Base-by-base conservation (phyloP, 2,329 filamentous ascomycete species). In the Beauveria sp. region DNA sequence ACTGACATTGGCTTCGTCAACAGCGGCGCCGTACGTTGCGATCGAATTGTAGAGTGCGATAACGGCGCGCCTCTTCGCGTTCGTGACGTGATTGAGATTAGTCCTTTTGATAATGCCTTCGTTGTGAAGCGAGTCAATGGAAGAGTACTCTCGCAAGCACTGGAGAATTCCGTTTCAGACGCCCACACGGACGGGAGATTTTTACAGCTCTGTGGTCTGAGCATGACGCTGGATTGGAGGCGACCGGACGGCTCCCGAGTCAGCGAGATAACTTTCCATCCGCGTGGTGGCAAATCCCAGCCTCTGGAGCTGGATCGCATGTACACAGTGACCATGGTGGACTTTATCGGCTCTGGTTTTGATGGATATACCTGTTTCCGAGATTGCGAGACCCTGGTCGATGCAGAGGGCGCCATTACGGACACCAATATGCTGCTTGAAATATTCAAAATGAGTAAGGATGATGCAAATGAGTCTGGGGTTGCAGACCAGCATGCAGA, bases 161-260 rank as follows among this genome's bases (percentile, higher is more conserved):
- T 70, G 3, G 66, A 69, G 43, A 70, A 68, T 52, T 68, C 67
- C 5, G 53, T 70, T n/a, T 65, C 65, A 5, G 67, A 70, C 49
- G 66, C 64, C 26, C 68, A 69, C 52, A 66, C 65, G 2, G 67
- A 70, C 43, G 68, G 68, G 7, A 64, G 67, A 24, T 70, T 70
- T 53, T 60, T 70, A 12, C 68, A 70, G 49, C 45, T 67, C 24
- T 65, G 67, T 3, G 67, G 67, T 2, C 53, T 69, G 18, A 61
- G 42, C 6, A 51, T 70, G 3, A 42, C 53, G 20, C 63, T 64
- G 1, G 65, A 62, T 45, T 70, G 67, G 67, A 20, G 60, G 5
- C 60, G 50, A 1, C 62, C 62, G 3, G 64, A 64, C 46, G 62
- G 53, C 28, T 45, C 46, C 34, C 54, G 60, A 14, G 46, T 63